Percentiles rank a stretch among this genome's conserved stretches.
Evolutionary conservation across 768 basidiomycete species (phyloP).

Genomic region (Boletus edulis): DNA sequence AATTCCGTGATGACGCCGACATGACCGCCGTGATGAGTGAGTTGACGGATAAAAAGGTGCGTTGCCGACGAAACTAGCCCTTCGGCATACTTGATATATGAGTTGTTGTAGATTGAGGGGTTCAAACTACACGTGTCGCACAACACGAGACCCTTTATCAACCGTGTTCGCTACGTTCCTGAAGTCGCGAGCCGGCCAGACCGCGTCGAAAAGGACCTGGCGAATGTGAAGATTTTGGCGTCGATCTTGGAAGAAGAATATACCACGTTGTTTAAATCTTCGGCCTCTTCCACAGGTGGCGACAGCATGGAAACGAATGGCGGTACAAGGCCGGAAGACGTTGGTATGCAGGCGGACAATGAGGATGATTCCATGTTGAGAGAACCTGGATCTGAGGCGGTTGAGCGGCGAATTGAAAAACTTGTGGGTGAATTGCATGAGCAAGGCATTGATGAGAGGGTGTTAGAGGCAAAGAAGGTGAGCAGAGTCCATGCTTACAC

Average conservation of each 20-base stretch:
- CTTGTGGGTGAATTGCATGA: conserved; percentile 68
- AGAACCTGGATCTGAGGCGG: conserved; percentile 71
- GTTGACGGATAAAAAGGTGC: conserved; percentile 82
- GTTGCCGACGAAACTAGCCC: not conserved
- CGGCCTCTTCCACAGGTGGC: conserved; percentile 14
- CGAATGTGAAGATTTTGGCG: conserved; percentile 70
- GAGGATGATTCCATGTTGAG: conserved; percentile 50
- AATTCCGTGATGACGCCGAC: conserved; percentile 81
- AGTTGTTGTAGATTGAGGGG: conserved; percentile 71
- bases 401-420: conserved; percentile 80
- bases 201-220: conserved; percentile 77
- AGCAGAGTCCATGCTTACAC: conserved; percentile 20
- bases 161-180: conserved; percentile 77
- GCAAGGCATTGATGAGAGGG: conserved; percentile 66
- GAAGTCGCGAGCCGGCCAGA: conserved; percentile 79
- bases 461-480: conserved; percentile 71
- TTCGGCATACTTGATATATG: conserved; percentile 4
- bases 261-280: conserved; percentile 44
- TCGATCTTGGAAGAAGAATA: conserved; percentile 73
- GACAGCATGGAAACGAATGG: conserved; percentile 29
- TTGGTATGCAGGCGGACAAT: conserved; percentile 35
- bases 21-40: conserved; percentile 71
- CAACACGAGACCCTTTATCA: conserved; percentile 73
- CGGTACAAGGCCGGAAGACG: conserved; percentile 29
- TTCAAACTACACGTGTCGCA: conserved; percentile 92